These are phyloP conservation scores for Exophiala sideris DNA, from an alignment of 2,329 filamentous ascomycete genomes.

Conservation along the genomic window DNA sequence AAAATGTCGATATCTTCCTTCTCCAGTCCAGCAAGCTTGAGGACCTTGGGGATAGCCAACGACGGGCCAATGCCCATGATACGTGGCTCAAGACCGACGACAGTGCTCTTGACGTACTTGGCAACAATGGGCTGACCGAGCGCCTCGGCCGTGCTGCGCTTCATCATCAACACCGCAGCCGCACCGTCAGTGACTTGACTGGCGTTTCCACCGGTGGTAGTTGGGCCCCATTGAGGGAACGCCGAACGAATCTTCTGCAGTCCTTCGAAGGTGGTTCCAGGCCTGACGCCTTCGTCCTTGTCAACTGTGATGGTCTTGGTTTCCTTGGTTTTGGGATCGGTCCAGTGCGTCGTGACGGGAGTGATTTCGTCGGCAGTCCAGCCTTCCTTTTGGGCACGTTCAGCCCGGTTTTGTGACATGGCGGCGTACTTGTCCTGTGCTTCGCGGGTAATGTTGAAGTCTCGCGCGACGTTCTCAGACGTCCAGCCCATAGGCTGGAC, in stretches of 20 bases:
- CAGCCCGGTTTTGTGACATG: constrained; percentile 81
- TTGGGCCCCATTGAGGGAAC: constrained; percentile 77
- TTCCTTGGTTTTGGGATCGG: constrained; percentile 87
- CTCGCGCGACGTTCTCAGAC: constrained; percentile 91
- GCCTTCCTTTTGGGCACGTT: constrained; percentile 78
- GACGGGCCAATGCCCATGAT: constrained; percentile 97
- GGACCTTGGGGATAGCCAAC: constrained; percentile 89
- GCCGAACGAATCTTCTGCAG: constrained; percentile 84
- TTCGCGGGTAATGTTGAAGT: constrained; percentile 68
- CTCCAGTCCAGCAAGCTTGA: constrained; percentile 78
- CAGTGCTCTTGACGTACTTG: constrained; percentile 89
- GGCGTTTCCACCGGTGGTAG: constrained; percentile 94
- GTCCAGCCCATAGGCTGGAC: constrained; percentile 97
- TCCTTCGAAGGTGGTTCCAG: constrained; percentile 80
- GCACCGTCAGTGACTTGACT: constrained; percentile 94
- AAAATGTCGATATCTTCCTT: constrained; percentile 93
- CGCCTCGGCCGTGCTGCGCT: constrained; percentile 80
- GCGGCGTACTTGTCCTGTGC: constrained; percentile 88
- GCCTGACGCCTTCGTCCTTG: constrained; percentile 81
- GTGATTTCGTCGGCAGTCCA: constrained; percentile 89
- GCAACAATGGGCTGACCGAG: constrained; percentile 86
- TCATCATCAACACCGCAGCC: constrained; percentile 93
- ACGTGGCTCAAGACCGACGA: constrained; percentile 82
- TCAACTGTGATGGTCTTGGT: constrained; percentile 75
- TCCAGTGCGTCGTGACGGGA: constrained; percentile 79